These are phyloP conservation scores for Chrysoporthe deuterocubensis DNA, from an alignment of 2,329 filamentous ascomycete genomes.

Conservation along the genomic window DNA sequence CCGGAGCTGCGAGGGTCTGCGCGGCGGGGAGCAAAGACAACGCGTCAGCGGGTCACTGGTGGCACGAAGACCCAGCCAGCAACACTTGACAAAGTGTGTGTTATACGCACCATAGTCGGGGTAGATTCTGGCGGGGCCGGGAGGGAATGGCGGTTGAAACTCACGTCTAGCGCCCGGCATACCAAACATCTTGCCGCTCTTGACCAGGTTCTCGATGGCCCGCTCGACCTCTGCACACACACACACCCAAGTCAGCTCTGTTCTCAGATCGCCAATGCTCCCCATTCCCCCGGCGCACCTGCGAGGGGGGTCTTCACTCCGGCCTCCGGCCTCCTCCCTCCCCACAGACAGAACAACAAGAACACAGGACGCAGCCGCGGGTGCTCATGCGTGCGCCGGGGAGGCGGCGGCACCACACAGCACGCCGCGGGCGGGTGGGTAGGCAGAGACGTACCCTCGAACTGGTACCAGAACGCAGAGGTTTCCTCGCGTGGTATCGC, in stretches of 20 bases:
- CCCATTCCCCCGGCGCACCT: not conserved
- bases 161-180: conserved; percentile 72
- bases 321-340: too few relatives aligned
- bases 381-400: too few relatives aligned
- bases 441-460: conserved; percentile 40
- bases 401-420: too few relatives aligned
- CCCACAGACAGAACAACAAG: too few relatives aligned
- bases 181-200: conserved; percentile 81
- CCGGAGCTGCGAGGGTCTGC: conserved; percentile 26
- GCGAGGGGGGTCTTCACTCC: too few relatives aligned
- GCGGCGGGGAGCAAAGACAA: conserved; percentile 11
- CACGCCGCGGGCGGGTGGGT: too few relatives aligned
- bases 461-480: conserved; percentile 40
- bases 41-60: conserved; percentile 29
- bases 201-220: conserved; percentile 91
- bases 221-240: conserved; percentile 81
- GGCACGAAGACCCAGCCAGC: conserved; percentile 35
- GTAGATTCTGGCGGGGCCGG: conserved; percentile 58
- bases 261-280: conserved; percentile 11
- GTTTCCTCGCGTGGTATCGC: conserved; percentile 41
- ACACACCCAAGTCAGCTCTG: conserved; percentile 33
- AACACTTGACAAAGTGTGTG: conserved; percentile 32
- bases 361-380: not conserved
- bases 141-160: conserved; percentile 67
- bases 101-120: conserved; percentile 62